Evolutionary conservation across 2,329 filamentous ascomycete genomes (phyloP), one percentile per base, ranked within the genome.

Genomic region (Hymenoscyphus repandus): DNA sequence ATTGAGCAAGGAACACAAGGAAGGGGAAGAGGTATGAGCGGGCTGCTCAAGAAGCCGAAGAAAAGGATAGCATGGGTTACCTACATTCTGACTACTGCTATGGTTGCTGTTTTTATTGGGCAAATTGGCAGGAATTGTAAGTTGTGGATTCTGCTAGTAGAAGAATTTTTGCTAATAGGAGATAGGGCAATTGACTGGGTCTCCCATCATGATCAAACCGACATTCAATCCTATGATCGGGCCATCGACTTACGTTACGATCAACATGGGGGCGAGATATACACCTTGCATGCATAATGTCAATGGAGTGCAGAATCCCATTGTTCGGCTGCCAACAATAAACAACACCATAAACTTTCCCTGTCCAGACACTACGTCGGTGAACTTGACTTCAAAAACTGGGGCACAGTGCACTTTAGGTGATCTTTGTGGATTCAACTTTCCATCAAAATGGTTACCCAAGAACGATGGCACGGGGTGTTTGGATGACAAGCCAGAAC

Each of bases 141-240:
- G 80, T 68, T 54, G 18, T 34, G 7, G n/a, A 13, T 2, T 10
- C 17, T 11, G 11, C 17, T n/a, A 39, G 22, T 27, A 15, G 41
- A 1, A 15, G 12, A 50, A 47, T 31, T 53, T 47, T 41, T 49
- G 45, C 52, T 61, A 50, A 58, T 43, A 33, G 13, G 45, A 20
- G 7, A 11, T 56, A 90, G 87, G 77, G 47, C 77, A 86, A 59
- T 72, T 91, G 30, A 96, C 92, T 1, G 87, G 87, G 48, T 85
- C 86, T 0, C 64, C 65, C 1, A 68, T 67, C 49, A 59, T 63
- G 58, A 65, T 66, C 18, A 80, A 92, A 50, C 93, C 93, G 1
- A 78, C 77, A 13, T 95, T 99, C 73, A 99, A 97, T 71, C 87
- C 88, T 52, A 96, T 99, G 90, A 96, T 99, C 64, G 93, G 93